Percentiles rank a stretch among this genome's conserved stretches.
phyloP scores from a whole-genome alignment of 495 filamentous ascomycete genomes.

The Astrothelium macrocarpum region DNA sequence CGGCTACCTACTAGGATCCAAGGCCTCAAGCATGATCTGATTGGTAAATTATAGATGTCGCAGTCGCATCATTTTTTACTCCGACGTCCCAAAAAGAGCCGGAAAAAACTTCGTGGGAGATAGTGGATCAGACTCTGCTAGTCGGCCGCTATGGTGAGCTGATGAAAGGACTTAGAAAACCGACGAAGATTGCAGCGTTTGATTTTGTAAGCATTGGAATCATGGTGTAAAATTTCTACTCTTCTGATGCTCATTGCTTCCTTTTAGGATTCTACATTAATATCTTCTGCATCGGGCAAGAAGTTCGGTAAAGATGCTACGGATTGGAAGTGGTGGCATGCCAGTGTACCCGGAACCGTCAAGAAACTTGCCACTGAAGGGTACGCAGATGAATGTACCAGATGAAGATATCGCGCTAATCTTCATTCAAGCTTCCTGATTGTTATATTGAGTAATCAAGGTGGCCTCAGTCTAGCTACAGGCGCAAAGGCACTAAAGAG shows the following conservation, averaged over 20 bases:
- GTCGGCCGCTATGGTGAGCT: conserved; percentile 54
- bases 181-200: conserved; percentile 70
- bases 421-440: conserved; percentile 53
- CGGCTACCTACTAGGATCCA: neutral
- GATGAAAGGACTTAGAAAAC: conserved; percentile 21
- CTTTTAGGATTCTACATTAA: conserved; percentile 74
- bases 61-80: conserved; percentile 80
- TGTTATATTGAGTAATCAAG: conserved; percentile 82
- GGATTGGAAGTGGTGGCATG: conserved; percentile 96
- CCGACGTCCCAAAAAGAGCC: conserved; percentile 78
- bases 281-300: conserved; percentile 70
- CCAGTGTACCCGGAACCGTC: conserved; percentile 54
- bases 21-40: neutral
- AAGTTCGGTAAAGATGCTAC: conserved; percentile 55
- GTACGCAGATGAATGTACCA: conserved; percentile 34
- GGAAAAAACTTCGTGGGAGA: conserved; percentile 64
- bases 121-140: conserved; percentile 58
- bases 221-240: neutral
- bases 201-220: conserved; percentile 57
- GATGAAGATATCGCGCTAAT: conserved; percentile 7
- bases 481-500: conserved; percentile 59
- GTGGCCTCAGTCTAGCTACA: conserved; percentile 61
- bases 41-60: conserved; percentile 39
- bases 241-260: conserved; percentile 8
- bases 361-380: conserved; percentile 59